These are phyloP conservation scores for Saxophila tyrrhenica DNA, from an alignment of 495 filamentous ascomycete genomes.

Conservation along the genomic window DNA sequence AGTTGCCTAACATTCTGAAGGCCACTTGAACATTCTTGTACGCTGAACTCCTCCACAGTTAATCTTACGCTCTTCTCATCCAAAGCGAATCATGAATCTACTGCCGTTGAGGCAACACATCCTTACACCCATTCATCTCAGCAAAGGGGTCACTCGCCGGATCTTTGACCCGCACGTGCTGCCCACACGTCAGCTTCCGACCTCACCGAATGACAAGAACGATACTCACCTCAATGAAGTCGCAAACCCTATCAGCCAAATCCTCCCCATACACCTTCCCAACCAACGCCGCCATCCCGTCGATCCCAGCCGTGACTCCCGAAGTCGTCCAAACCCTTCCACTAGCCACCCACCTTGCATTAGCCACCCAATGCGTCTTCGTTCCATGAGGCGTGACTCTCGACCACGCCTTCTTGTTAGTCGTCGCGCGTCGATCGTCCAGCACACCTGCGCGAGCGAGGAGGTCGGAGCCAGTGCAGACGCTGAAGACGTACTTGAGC, in stretches of 20 bases:
- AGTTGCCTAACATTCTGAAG: constrained; percentile 29
- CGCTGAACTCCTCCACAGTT: no score
- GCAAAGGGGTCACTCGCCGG: constrained; percentile 31
- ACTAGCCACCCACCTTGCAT: constrained; percentile 54
- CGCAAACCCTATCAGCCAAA: constrained; percentile 20
- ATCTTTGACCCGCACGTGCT: constrained; percentile 30
- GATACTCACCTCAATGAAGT: constrained; percentile 20
- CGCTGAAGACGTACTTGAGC: constrained; percentile 46
- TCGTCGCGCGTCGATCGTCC: constrained; percentile 48
- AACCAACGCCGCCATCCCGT: constrained; percentile 47
- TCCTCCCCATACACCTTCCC: constrained; percentile 34
- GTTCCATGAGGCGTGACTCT: constrained; percentile 30
- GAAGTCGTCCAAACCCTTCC: constrained; percentile 58
- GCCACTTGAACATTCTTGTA: no score
- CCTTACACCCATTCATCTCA: constrained; percentile 18
- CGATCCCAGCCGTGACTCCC: constrained; percentile 54
- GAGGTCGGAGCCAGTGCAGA: constrained; percentile 49
- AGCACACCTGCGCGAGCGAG: constrained; percentile 45
- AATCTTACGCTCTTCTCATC: no score
- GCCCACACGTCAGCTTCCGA: not conserved
- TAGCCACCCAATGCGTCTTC: constrained; percentile 46
- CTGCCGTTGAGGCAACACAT: constrained; percentile 2
- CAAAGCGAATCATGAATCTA: not conserved
- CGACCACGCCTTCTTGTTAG: constrained; percentile 37
- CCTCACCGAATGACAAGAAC: not conserved